Evolutionary conservation across 108 stramenopile species (phyloP), one percentile per base, ranked within the genome.

Genomic region (Fragilariopsis cylindrus): DNA sequence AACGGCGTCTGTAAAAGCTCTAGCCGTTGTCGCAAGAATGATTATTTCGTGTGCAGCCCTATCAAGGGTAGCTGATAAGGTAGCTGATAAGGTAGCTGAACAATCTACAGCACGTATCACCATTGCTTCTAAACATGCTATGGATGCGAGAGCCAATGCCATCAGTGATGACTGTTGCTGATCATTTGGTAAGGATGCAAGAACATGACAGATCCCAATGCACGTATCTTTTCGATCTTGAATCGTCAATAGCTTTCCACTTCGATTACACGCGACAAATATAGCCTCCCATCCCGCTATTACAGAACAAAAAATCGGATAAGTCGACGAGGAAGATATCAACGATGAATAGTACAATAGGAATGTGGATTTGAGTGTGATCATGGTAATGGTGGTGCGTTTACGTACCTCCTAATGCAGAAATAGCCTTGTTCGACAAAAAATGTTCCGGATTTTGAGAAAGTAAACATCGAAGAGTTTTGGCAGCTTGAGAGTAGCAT

Each of bases 331-430:
- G 7, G 50, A 70, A 48, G 69, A 54, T 16, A 19, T 9, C 1
- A 16, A 30, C 60, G 12, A 13, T 11, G 19, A 62, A 16, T 11
- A 18, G 18, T 21, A 21, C 19, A 11, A 18, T 62, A 16, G 18
- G 30, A 30, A 30, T 30, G 30, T 30, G 30, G 30, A 30, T 30
- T 30, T 30, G 30, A 30, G 30, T 30, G 30, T 30, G 30, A 30
- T 30, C 30, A 30, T 30, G 30, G 30, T 30, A 30, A 30, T 30
- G 30, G 30, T 30, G 30, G 30, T 30, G 30, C 30, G 30, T 30
- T 57, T 19, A 75, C 87, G 76, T 80, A 85, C 86, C 77, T 68
- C 87, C 87, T 8, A 90, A 65, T 41, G 79, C 83, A 5, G 85
- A 57, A 64, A 86, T 74, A 41, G 87, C 83, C 48, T 75, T 58